Evolutionary conservation across 495 filamentous ascomycete genomes (phyloP).

Genomic region (Entonaema liquescens): DNA sequence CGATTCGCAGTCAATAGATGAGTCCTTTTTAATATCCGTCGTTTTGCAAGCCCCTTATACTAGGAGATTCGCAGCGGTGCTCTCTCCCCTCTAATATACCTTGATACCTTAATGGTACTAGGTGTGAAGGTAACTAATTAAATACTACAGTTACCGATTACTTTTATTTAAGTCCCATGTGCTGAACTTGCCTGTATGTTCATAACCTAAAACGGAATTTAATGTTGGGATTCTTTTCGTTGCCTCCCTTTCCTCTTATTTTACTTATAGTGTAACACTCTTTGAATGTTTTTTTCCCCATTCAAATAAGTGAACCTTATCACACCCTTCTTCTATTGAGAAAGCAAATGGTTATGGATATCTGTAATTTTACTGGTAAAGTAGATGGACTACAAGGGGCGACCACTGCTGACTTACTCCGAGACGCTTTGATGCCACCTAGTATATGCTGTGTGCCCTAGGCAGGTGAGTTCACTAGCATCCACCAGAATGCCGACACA

Average conservation of each 20-base stretch:
- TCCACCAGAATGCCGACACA: not conserved
- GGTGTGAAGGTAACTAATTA: not conserved
- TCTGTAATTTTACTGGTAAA: too few relatives aligned
- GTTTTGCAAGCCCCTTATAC: not conserved
- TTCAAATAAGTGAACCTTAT: too few relatives aligned
- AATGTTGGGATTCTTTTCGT: too few relatives aligned
- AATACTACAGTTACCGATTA: not conserved
- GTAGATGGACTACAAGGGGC: not conserved
- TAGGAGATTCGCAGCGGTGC: not conserved
- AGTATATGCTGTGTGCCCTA: not conserved
- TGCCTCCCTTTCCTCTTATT: too few relatives aligned
- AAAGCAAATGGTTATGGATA: too few relatives aligned
- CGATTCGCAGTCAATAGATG: conserved; percentile 1
- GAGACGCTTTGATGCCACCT: not conserved
- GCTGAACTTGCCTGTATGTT: not conserved
- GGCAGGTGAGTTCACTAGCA: not conserved
- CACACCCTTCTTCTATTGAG: too few relatives aligned
- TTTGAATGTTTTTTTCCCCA: too few relatives aligned
- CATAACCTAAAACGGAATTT: not conserved
- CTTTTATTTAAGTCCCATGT: not conserved
- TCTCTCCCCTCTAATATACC: not conserved
- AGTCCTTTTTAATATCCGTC: conserved; percentile 1
- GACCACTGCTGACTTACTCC: not conserved
- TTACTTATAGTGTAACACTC: too few relatives aligned
- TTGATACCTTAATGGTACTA: not conserved